These are phyloP conservation scores for Daldinia grandis DNA, from an alignment of 495 filamentous ascomycete species.

Conservation along the genomic window DNA sequence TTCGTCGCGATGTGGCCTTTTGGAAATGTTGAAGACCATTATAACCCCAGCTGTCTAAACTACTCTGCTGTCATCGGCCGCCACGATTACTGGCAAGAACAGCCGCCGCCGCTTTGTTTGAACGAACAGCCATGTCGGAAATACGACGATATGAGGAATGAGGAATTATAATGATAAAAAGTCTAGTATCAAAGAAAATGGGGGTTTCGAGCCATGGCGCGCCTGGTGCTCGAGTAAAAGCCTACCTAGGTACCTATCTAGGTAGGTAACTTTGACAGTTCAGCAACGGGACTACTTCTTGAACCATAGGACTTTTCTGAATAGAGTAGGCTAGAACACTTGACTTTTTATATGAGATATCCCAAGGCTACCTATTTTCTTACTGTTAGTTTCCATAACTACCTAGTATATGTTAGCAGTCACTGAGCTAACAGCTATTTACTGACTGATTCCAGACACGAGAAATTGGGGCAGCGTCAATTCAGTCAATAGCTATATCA, in stretches of 20 bases:
- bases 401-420: not conserved
- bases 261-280: not conserved
- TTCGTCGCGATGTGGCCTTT: conserved; percentile 73
- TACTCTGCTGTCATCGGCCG: conserved; percentile 24
- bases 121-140: conserved; percentile 1
- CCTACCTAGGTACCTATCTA: not conserved
- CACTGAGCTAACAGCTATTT: not conserved
- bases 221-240: not conserved
- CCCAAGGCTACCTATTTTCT: not conserved
- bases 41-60: conserved; percentile 58
- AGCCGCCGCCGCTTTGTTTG: conserved; percentile 22
- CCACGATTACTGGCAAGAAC: conserved; percentile 28
- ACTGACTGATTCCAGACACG: not conserved
- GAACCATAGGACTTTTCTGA: not conserved
- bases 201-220: not conserved
- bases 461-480: not conserved
- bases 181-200: not conserved
- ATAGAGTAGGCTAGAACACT: not conserved
- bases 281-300: not conserved
- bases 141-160: conserved; percentile 2
- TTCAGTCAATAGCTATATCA: not conserved
- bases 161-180: conserved; percentile 28
- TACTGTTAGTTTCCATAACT: not conserved
- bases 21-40: conserved; percentile 62
- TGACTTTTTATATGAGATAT: not conserved